Conservation (phyloP, 2,329 filamentous ascomycete genomes). For the Claviceps digitariae region DNA sequence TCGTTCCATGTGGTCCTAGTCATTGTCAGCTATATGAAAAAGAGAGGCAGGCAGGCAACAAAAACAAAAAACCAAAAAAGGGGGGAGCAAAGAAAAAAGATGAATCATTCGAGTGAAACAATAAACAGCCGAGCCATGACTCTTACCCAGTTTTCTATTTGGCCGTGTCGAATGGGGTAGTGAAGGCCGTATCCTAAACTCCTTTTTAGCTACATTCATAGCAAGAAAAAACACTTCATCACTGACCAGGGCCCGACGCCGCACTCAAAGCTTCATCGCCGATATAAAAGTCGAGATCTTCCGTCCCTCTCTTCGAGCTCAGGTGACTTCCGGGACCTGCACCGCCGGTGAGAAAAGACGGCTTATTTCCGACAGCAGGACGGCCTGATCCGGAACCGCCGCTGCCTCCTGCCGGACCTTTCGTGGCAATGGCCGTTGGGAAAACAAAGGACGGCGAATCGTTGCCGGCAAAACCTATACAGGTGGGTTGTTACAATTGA, state of each 20-base stretch:
- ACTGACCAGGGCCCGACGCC: slow-evolving; percentile 62
- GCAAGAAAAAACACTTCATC: not conserved
- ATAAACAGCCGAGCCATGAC: not conserved
- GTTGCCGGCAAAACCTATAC: slow-evolving; percentile 88
- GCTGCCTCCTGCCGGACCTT: slow-evolving; percentile 57
- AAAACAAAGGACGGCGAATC: slow-evolving; percentile 99
- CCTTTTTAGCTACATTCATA: slow-evolving; percentile 6
- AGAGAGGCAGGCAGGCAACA: too few relatives aligned
- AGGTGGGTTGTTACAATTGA: slow-evolving; percentile 13
- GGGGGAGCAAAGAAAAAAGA: not conserved
- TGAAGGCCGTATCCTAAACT: slow-evolving; percentile 75
- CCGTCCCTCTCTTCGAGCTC: slow-evolving; percentile 84
- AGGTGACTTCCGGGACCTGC: slow-evolving; percentile 64
- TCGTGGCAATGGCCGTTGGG: slow-evolving; percentile 95
- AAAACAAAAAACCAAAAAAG: not conserved
- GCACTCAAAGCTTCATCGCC: slow-evolving; percentile 89
- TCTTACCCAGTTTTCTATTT: slow-evolving; percentile 95
- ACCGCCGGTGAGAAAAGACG: slow-evolving; percentile 84
- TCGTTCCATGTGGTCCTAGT: slow-evolving; percentile 92
- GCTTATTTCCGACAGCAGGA: slow-evolving; percentile 85
- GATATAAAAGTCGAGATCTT: slow-evolving; percentile 98
- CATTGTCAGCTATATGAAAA: slow-evolving; percentile 11
- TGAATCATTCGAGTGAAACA: not conserved
- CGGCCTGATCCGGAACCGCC: slow-evolving; percentile 74
- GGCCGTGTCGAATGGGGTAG: slow-evolving; percentile 94